Conservation (phyloP, 2,329 filamentous ascomycete species). For the Trichophyton benhamiae region DNA sequence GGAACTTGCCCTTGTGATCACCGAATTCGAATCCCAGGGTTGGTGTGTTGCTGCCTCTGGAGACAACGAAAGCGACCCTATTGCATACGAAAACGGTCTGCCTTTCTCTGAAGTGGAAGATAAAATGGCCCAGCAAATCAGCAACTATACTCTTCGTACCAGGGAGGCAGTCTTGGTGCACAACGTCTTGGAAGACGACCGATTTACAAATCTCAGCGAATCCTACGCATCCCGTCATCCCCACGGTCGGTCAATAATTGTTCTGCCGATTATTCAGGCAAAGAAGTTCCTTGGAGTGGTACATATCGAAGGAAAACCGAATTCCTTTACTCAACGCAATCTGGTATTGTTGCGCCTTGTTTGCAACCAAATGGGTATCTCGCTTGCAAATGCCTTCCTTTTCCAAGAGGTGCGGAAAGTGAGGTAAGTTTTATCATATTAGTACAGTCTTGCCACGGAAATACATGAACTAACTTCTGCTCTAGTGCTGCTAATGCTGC, state of each 20-base stretch:
- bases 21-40: slow-evolving; percentile 45
- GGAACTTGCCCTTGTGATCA: slow-evolving; percentile 48
- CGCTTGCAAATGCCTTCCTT: slow-evolving; percentile 50
- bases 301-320: slow-evolving; percentile 50
- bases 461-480: not conserved
- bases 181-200: slow-evolving; percentile 52
- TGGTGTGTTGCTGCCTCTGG: slow-evolving; percentile 52
- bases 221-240: slow-evolving; percentile 45
- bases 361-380: slow-evolving; percentile 53
- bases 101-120: slow-evolving; percentile 47
- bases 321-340: slow-evolving; percentile 51
- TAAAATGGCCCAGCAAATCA: slow-evolving; percentile 49
- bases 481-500: slow-evolving; percentile 46
- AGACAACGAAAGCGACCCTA: slow-evolving; percentile 43
- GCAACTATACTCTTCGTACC: slow-evolving; percentile 50
- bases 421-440: slow-evolving; percentile 19
- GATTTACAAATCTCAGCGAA: slow-evolving; percentile 50
- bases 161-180: slow-evolving; percentile 52
- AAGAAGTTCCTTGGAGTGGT: slow-evolving; percentile 48
- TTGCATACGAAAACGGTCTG: slow-evolving; percentile 42
- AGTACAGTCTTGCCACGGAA: not conserved
- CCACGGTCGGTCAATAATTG: slow-evolving; percentile 48
- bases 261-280: slow-evolving; percentile 50
- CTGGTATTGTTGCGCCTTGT: slow-evolving; percentile 42
- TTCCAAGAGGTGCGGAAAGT: slow-evolving; percentile 51